Evolutionary conservation across 163 green algal species (phyloP).

Genomic region (Chloromonas sp.): DNA sequence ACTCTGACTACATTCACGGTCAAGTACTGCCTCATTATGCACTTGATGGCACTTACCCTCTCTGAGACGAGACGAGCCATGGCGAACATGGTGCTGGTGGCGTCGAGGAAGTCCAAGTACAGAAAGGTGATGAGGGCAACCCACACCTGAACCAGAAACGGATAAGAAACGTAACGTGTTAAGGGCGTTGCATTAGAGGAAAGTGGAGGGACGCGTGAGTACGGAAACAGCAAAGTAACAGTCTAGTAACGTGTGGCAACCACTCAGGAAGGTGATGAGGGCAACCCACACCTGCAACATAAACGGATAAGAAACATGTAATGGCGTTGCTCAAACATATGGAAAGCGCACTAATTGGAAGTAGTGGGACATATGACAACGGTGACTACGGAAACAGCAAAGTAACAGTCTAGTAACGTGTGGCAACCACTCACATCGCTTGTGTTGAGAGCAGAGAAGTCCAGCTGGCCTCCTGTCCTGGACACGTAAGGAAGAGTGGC

Average conservation of each 20-base stretch:
- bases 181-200: constrained; percentile 5
- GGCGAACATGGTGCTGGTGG: constrained; percentile 26
- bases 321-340: neutral
- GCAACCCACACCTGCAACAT: constrained; percentile 40
- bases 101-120: constrained; percentile 59
- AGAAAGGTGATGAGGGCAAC: constrained; percentile 59
- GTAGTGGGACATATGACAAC: too few relatives aligned
- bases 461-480: constrained; percentile 37
- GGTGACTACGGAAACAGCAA: too few relatives aligned
- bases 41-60: constrained; percentile 23
- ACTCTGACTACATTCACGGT: too few relatives aligned
- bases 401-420: too few relatives aligned
- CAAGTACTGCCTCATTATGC: neutral
- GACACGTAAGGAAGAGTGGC: constrained; percentile 27
- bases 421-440: constrained; percentile 11
- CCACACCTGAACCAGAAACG: constrained; percentile 27
- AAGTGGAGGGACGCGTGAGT: neutral
- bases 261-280: constrained; percentile 51
- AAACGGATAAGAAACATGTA: constrained; percentile 1
- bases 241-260: too few relatives aligned
- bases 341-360: neutral
- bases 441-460: constrained; percentile 49
- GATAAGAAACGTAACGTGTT: constrained; percentile 6
- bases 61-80: constrained; percentile 50
- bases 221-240: too few relatives aligned